phyloP scores from a whole-genome alignment of 331 rosid genomes.

The Quercus phellos region DNA sequence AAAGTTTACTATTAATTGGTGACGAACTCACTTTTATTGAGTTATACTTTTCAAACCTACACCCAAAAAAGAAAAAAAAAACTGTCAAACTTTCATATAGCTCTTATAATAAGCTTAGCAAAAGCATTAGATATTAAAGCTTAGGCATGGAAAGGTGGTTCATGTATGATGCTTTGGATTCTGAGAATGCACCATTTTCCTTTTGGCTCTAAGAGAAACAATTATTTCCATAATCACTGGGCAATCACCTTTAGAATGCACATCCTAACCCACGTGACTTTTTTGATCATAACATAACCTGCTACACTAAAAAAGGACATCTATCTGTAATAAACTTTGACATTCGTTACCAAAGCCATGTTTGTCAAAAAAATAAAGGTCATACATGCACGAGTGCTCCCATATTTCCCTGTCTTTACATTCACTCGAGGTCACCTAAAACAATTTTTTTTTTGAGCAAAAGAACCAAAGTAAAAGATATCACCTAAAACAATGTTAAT shows the following conservation, averaged over 20 bases:
- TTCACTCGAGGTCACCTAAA: slow-evolving; percentile 34
- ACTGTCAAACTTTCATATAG: too few species aligned
- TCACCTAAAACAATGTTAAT: slow-evolving; percentile 18
- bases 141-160: too few species aligned
- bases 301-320: slow-evolving; percentile 21
- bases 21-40: too few species aligned
- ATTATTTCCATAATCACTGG: not conserved
- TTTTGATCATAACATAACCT: not conserved
- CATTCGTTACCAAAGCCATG: slow-evolving; percentile 23
- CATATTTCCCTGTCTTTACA: slow-evolving; percentile 17
- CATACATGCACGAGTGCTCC: slow-evolving; percentile 19
- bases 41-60: too few species aligned
- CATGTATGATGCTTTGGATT: too few species aligned
- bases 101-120: too few species aligned
- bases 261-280: slow-evolving; percentile 22
- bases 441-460: not conserved
- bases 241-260: not conserved
- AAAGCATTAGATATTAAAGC: too few species aligned
- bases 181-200: too few species aligned
- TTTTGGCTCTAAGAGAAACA: not conserved
- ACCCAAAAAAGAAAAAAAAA: too few species aligned
- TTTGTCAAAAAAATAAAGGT: slow-evolving; percentile 31
- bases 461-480: too few species aligned
- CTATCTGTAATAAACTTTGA: slow-evolving; percentile 16
- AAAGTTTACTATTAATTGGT: too few species aligned